phyloP scores from a whole-genome alignment of 768 basidiomycete species.

The Boletus pseudo-olivaceus region DNA sequence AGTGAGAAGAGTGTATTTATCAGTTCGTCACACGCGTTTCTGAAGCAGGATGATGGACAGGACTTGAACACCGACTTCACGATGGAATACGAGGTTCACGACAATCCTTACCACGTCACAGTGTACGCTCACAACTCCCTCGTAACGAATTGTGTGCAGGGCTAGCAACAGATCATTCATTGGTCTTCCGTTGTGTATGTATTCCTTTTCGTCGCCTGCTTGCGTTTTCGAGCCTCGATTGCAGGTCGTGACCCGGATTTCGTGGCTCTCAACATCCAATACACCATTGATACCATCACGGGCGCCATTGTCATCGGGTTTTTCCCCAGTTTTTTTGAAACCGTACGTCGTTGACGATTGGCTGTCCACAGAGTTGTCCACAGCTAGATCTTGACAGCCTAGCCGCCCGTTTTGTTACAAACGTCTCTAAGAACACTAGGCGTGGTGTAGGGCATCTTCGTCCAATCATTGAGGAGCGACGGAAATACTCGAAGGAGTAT shows the following conservation, averaged over 20 bases:
- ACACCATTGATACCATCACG: conserved; percentile 26
- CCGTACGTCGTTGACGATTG: conserved; percentile 21
- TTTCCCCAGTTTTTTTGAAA: conserved; percentile 31
- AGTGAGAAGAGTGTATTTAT: conserved; percentile 17
- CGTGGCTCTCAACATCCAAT: conserved; percentile 25
- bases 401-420: conserved; percentile 13
- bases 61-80: conserved; percentile 35
- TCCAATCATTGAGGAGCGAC: conserved; percentile 32
- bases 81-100: conserved; percentile 27
- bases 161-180: conserved; percentile 46
- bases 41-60: conserved; percentile 28
- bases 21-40: neutral
- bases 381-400: conserved; percentile 8
- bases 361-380: no score
- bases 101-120: conserved; percentile 27
- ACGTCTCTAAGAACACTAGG: neutral
- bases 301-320: conserved; percentile 18
- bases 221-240: neutral
- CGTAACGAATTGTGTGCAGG: conserved; percentile 38
- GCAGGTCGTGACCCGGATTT: conserved; percentile 40
- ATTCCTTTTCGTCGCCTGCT: neutral
- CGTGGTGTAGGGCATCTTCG: conserved; percentile 13
- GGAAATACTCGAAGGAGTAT: conserved; percentile 16
- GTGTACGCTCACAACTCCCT: conserved; percentile 30
- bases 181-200: conserved; percentile 44